Evolutionary conservation across 768 basidiomycete species (phyloP).

Genomic region (Trametes punicea): DNA sequence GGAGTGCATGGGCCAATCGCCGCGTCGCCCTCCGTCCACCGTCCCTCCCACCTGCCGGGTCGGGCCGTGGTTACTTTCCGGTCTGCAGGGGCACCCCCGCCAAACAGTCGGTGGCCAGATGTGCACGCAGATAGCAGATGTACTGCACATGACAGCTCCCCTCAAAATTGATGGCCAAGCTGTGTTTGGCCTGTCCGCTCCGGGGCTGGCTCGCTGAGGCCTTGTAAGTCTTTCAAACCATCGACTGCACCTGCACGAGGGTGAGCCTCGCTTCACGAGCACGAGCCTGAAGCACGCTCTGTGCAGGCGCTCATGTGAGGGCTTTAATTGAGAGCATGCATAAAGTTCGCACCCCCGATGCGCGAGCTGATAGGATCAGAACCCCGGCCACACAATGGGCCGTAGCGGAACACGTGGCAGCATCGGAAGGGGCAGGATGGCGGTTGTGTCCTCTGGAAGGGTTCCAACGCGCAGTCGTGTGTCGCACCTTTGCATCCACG

Average conservation of each 20-base stretch:
- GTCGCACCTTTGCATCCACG: background rate
- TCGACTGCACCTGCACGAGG: slow-evolving; percentile 2
- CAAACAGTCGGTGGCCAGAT: background rate
- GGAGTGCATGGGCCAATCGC: background rate
- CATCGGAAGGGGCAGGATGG: background rate
- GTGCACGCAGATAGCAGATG: background rate
- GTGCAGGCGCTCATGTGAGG: background rate
- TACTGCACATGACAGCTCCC: background rate
- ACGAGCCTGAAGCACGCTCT: background rate
- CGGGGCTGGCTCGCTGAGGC: background rate
- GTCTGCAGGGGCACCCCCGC: background rate
- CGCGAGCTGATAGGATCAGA: slow-evolving; percentile 16
- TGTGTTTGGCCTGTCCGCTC: background rate
- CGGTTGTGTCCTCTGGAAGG: background rate
- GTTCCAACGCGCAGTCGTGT: background rate
- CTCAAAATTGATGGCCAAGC: background rate
- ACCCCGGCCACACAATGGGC: slow-evolving; percentile 5
- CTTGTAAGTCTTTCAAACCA: background rate
- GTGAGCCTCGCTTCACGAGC: background rate
- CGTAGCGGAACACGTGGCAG: background rate
- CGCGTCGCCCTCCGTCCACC: background rate
- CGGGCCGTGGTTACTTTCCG: too few species aligned
- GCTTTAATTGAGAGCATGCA: background rate
- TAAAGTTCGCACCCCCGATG: slow-evolving; percentile 18
- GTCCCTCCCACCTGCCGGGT: too few species aligned